A percentile compares a stretch with the other conserved stretches of the same genome.
Conservation (phyloP, 805 yeast genomes). For the Kazachstania viticola region DNA sequence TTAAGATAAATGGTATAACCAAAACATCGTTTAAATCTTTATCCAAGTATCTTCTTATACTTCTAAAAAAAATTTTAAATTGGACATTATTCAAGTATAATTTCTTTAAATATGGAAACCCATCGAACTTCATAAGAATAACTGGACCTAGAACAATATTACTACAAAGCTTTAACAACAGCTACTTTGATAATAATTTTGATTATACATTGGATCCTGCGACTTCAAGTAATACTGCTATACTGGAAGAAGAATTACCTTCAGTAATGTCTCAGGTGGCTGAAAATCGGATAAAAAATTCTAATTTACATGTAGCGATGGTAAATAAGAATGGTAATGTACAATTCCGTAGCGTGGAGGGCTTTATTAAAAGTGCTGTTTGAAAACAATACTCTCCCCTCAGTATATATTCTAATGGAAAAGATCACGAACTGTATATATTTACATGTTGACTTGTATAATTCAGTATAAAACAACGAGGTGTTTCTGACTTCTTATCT, state of each 20-base stretch:
- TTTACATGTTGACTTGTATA: too few species aligned
- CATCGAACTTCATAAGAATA: conserved; percentile 17
- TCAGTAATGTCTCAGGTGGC: too few species aligned
- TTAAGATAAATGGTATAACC: neutral
- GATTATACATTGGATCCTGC: conserved; percentile 3
- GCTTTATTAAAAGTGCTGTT: neutral
- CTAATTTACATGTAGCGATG: too few species aligned
- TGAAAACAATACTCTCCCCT: too few species aligned
- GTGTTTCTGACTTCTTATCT: too few species aligned
- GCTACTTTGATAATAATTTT: conserved; percentile 1
- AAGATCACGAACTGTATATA: too few species aligned
- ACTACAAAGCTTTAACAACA: conserved; percentile 16
- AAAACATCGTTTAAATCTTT: neutral
- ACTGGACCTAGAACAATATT: conserved; percentile 26
- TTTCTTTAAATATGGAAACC: conserved; percentile 10
- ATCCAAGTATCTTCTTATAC: too few species aligned
- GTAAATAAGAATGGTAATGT: conserved; percentile 2
- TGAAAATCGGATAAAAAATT: too few species aligned
- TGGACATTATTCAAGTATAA: conserved; percentile 7
- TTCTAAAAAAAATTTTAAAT: neutral
- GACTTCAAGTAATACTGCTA: conserved; percentile 1
- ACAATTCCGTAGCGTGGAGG: conserved; percentile 1
- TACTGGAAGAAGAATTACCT: too few species aligned
- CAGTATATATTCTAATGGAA: too few species aligned
- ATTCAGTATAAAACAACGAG: too few species aligned